phyloP scores from a whole-genome alignment of 192 early-diverging fungal species.

The Bifiguratus adelaidae region DNA sequence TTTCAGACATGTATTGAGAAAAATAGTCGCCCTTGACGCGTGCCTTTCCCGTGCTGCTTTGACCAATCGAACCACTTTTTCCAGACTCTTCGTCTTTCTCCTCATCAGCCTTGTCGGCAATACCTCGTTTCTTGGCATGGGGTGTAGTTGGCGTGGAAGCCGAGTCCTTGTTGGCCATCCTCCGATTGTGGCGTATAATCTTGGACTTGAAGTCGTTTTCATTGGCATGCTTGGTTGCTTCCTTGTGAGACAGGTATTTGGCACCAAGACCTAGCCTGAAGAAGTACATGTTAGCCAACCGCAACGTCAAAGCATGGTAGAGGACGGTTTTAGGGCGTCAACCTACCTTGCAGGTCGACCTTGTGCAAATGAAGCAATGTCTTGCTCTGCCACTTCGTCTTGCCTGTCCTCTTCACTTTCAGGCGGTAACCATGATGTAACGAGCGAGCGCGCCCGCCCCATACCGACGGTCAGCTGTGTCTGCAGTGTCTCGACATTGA shows the following conservation, averaged over 20 bases:
- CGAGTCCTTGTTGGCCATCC: too few species aligned
- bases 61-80: too few species aligned
- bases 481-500: slow-evolving; percentile 19
- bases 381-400: slow-evolving; percentile 9
- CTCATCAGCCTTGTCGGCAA: too few species aligned
- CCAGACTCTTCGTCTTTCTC: too few species aligned
- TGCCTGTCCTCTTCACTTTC: slow-evolving; percentile 23
- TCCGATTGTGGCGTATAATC: slow-evolving; percentile 22
- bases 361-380: slow-evolving; percentile 5
- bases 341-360: slow-evolving; percentile 25
- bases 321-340: background rate
- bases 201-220: slow-evolving; percentile 28
- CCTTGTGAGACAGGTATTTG: slow-evolving; percentile 36
- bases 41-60: too few species aligned
- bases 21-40: too few species aligned
- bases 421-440: slow-evolving; percentile 35
- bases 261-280: slow-evolving; percentile 37
- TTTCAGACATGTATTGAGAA: too few species aligned
- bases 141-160: too few species aligned
- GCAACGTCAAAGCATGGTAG: background rate
- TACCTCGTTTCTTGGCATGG: too few species aligned
- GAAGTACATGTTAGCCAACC: background rate
- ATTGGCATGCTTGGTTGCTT: slow-evolving; percentile 32
- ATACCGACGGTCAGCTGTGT: slow-evolving; percentile 43
- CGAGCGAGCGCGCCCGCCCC: slow-evolving; percentile 23